These are phyloP conservation scores for Neurospora sp. DNA, from an alignment of 2,329 filamentous ascomycete species.

Conservation along the genomic window DNA sequence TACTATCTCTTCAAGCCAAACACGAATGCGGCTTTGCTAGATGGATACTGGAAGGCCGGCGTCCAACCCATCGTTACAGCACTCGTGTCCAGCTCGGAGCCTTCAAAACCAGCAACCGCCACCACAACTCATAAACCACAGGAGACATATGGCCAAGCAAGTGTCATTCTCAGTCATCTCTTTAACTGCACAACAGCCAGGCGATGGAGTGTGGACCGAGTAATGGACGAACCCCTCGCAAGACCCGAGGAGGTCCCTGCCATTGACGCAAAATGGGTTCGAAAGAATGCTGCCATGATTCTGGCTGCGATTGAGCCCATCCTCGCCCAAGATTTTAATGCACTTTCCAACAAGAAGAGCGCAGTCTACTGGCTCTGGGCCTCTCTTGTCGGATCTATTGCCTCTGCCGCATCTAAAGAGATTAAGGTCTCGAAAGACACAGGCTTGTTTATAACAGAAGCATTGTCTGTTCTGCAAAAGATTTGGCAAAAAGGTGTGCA, in stretches of 20 bases:
- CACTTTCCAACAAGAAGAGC: conserved; percentile 52
- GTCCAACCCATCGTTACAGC: conserved; percentile 51
- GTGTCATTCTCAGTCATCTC: conserved; percentile 63
- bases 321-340: conserved; percentile 51
- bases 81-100: conserved; percentile 19
- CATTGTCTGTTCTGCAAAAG: conserved; percentile 59
- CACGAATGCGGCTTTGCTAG: conserved; percentile 54
- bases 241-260: conserved; percentile 69
- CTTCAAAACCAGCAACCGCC: background rate
- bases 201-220: conserved; percentile 67
- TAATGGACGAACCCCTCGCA: conserved; percentile 48
- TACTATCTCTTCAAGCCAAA: conserved; percentile 76
- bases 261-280: conserved; percentile 79
- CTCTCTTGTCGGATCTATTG: conserved; percentile 51
- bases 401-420: conserved; percentile 68
- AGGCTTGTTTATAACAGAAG: conserved; percentile 64
- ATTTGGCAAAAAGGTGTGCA: conserved; percentile 52
- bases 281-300: conserved; percentile 58
- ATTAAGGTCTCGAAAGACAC: conserved; percentile 82
- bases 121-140: conserved; percentile 13
- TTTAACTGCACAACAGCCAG: conserved; percentile 49
- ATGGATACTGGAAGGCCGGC: conserved; percentile 69
- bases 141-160: conserved; percentile 47
- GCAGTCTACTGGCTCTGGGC: conserved; percentile 46
- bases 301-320: conserved; percentile 52